A percentile compares a stretch with the other conserved stretches of the same genome.
Evolutionary conservation across 768 basidiomycete species (phyloP).

Genomic region (Agrocybe chaxingu): DNA sequence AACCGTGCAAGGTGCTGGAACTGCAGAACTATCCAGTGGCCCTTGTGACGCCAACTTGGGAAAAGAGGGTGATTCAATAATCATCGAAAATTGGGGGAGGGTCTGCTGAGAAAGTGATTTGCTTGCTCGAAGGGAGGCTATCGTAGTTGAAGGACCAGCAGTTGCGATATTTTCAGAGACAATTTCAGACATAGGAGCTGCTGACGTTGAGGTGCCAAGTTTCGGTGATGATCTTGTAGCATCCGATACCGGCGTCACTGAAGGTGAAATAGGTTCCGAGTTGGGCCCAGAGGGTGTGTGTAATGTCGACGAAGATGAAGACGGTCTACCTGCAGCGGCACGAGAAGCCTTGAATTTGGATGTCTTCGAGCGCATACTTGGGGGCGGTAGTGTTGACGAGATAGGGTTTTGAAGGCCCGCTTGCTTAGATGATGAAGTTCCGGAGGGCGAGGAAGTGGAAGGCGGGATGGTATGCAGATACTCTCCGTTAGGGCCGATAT

Average conservation of each 20-base stretch:
- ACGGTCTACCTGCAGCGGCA: slow-evolving; percentile 25
- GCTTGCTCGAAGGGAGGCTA: slow-evolving; percentile 6
- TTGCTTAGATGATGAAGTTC: slow-evolving; percentile 6
- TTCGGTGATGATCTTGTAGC: slow-evolving; percentile 35
- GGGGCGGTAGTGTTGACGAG: slow-evolving; percentile 21
- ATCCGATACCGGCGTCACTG: slow-evolving; percentile 23
- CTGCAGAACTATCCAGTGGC: not conserved
- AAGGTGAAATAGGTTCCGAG: slow-evolving; percentile 14
- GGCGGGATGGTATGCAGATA: slow-evolving; percentile 25
- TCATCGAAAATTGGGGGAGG: slow-evolving; percentile 23
- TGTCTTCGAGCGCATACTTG: slow-evolving; percentile 30
- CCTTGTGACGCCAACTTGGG: slow-evolving; percentile 15
- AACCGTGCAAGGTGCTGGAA: not conserved
- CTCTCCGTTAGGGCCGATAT: slow-evolving; percentile 46
- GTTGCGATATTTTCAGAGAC: not conserved
- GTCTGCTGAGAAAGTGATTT: slow-evolving; percentile 2
- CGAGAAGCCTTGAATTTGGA: slow-evolving; percentile 52
- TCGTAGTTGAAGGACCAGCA: not conserved
- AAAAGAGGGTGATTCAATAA: slow-evolving; percentile 38
- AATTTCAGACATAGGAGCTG: not conserved
- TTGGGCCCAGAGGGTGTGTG: not conserved
- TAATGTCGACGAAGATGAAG: slow-evolving; percentile 5
- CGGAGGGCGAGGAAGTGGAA: not conserved
- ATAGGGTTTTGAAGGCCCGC: slow-evolving; percentile 3
- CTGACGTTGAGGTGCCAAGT: slow-evolving; percentile 8